Base-by-base conservation (phyloP, 257 asterid genomes). In the Scutellaria galericulata region DNA sequence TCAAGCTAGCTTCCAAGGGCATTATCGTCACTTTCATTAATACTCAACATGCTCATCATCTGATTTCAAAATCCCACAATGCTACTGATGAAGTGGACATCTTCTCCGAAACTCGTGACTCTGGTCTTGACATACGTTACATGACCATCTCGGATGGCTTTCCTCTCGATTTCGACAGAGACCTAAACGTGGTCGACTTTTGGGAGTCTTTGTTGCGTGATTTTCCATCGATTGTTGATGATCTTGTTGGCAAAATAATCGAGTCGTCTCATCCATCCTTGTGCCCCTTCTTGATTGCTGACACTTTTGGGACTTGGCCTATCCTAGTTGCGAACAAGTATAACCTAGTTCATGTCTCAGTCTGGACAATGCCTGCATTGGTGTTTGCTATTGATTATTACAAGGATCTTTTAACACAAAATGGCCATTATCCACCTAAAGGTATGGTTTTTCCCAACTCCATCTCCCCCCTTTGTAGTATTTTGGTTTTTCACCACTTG, bases 1-100 rank as follows among this genome's bases (percentile, higher is more conserved):
- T 84, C 35, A 80, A 87, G 63, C 83, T 87, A 1, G 95, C 95
- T 35, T 81, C 92, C 0, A 72, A 74, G 11, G 87, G 95, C 44
- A 87, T 77, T 58, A 77, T 84, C 53, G 35, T 87, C 66, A 86
- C 90, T 6, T 80, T 83, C 24, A 85, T 89, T 4, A 83, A 83
- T 54, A 84, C 91, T 0, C 77, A 87, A 22, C 70, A 65, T 39
- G 70, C 78, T 18, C 90, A 84, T 59, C 81, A 84, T n/a, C 76
- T 70, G 50, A 62, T 88, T 44, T 71, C 89, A 0, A 68, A 70
- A 52, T 71, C 95, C 40, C 86, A 78, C 46, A 1, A 40, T 1
- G 8, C 31, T 1, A 6, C 11, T 7, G 5, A 6, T 10, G 46
- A 56, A 1, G 44, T 5, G 15, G 79, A 81, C 40, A 48, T 87